Conservation (phyloP, 179 eudicot species). For the Nepenthes alata region DNA sequence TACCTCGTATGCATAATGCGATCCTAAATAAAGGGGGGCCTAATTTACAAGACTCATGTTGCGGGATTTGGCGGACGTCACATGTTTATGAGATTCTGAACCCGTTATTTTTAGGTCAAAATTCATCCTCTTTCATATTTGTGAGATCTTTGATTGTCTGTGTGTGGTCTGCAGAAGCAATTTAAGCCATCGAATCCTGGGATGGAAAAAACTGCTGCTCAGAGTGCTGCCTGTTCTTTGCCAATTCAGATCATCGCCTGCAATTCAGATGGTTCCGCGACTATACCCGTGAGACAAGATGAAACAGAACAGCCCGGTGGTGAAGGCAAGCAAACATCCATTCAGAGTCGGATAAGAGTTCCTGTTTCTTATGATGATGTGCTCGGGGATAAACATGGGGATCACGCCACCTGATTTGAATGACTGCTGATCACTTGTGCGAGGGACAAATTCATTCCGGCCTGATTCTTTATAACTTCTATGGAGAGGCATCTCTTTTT, state of each 20-base stretch:
- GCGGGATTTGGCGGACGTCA: too few relatives aligned
- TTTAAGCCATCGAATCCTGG: conserved; percentile 26
- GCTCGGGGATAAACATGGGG: conserved; percentile 9
- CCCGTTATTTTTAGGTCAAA: too few relatives aligned
- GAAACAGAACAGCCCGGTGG: conserved; percentile 11
- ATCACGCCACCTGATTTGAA: neutral
- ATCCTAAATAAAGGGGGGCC: too few relatives aligned
- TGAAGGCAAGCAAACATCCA: conserved; percentile 23
- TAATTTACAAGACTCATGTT: too few relatives aligned
- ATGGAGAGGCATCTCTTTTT: too few relatives aligned
- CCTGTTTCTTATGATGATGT: conserved; percentile 61
- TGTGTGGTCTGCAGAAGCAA: conserved; percentile 40
- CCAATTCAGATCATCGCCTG: conserved; percentile 1
- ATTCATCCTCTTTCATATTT: too few relatives aligned
- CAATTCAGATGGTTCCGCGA: conserved; percentile 9
- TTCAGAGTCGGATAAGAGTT: conserved; percentile 39
- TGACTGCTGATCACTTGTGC: too few relatives aligned
- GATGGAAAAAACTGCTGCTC: conserved; percentile 14
- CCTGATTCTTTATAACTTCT: too few relatives aligned
- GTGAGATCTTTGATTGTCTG: too few relatives aligned
- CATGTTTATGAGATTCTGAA: too few relatives aligned
- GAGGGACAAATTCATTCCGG: too few relatives aligned
- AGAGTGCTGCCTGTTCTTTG: conserved; percentile 3
- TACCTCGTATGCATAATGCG: too few relatives aligned
- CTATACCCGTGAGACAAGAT: conserved; percentile 7